phyloP scores from a whole-genome alignment of 306 rosid genomes.

The Fragaria iinumae region DNA sequence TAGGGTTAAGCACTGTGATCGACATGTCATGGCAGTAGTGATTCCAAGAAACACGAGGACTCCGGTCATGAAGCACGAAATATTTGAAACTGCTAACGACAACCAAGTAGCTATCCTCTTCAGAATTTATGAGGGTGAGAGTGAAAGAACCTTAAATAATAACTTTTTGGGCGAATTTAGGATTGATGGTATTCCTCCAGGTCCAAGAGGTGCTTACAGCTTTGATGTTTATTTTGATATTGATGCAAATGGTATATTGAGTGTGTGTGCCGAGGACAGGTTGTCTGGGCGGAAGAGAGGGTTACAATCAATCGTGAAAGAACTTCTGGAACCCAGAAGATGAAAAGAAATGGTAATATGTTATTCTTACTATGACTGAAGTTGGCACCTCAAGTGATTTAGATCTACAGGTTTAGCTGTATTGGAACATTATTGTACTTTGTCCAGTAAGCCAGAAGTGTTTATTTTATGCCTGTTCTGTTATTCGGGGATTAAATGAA shows the following conservation, averaged over 20 bases:
- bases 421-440: too few species aligned
- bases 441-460: too few species aligned
- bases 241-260: conserved; percentile 2
- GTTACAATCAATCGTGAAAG: not conserved
- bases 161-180: not conserved
- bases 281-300: not conserved
- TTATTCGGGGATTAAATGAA: too few species aligned
- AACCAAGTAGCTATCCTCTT: not conserved
- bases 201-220: not conserved
- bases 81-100: not conserved
- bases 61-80: fast-evolving
- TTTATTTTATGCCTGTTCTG: too few species aligned
- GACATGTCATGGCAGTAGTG: not conserved
- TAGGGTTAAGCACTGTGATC: not conserved
- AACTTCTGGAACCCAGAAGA: not conserved
- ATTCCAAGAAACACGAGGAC: not conserved
- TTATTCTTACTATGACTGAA: too few species aligned
- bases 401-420: too few species aligned
- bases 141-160: not conserved
- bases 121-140: not conserved
- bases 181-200: not conserved
- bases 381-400: not conserved
- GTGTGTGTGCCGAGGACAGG: not conserved
- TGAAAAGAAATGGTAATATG: not conserved
- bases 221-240: not conserved